Evolutionary conservation across 306 rosid genomes (phyloP).

Genomic region (Dalbergia cochinchinensis): DNA sequence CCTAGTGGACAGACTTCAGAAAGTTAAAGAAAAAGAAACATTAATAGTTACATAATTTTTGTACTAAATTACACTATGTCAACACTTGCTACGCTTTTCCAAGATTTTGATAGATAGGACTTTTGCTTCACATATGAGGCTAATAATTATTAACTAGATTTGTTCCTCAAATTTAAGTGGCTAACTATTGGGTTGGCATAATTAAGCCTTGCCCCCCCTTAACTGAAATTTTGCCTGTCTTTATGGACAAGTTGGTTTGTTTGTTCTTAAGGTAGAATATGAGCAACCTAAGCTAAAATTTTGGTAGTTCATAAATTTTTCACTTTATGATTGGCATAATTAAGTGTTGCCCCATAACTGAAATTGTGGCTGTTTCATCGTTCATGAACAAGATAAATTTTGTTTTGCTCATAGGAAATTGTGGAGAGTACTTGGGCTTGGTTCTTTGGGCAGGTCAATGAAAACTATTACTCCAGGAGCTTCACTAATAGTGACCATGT

Average conservation of each 20-base stretch:
- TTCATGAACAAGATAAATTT: not conserved
- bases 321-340: conserved; percentile 3
- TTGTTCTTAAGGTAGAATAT: not conserved
- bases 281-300: not conserved
- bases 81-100: not conserved
- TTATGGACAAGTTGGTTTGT: conserved; percentile 9
- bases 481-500: too few species aligned
- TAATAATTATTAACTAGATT: not conserved
- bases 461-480: too few species aligned
- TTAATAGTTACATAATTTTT: not conserved
- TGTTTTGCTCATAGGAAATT: not conserved
- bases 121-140: not conserved
- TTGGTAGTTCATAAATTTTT: conserved; percentile 1
- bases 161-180: not conserved
- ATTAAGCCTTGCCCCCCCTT: not conserved
- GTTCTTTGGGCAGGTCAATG: too few species aligned
- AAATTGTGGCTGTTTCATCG: not conserved
- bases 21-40: not conserved
- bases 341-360: not conserved
- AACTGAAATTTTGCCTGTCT: not conserved
- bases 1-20: not conserved
- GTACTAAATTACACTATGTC: not conserved
- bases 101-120: not conserved
- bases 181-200: not conserved
- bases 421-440: too few species aligned